These are phyloP conservation scores for Terana coerulea DNA, from an alignment of 768 basidiomycete species.

Conservation along the genomic window DNA sequence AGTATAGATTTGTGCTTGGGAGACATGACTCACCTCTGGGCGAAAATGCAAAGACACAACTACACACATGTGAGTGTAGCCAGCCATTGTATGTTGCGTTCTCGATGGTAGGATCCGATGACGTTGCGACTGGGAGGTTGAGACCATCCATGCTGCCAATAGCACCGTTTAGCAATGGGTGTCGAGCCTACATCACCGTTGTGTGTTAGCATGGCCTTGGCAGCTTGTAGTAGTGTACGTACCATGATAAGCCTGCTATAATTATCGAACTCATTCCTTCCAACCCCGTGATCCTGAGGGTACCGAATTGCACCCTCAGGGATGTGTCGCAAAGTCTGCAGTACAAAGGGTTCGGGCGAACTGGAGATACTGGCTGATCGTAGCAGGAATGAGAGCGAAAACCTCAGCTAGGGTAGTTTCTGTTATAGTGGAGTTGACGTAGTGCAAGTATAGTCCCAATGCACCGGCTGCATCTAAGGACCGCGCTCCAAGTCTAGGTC, in stretches of 20 bases:
- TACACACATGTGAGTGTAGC: slow-evolving; percentile 38
- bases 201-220: too few species aligned
- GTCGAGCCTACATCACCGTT: too few species aligned
- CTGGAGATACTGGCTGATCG: slow-evolving; percentile 31
- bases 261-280: background rate
- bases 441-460: slow-evolving; percentile 39
- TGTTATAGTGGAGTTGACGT: slow-evolving; percentile 37
- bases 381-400: slow-evolving; percentile 38
- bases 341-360: slow-evolving; percentile 30
- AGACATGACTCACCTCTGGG: too few species aligned
- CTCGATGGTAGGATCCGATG: slow-evolving; percentile 36
- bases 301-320: slow-evolving; percentile 26
- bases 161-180: background rate
- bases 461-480: slow-evolving; percentile 37
- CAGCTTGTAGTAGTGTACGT: too few species aligned
- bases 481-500: slow-evolving; percentile 21
- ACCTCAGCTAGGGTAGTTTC: slow-evolving; percentile 36
- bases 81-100: slow-evolving; percentile 47
- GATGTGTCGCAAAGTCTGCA: slow-evolving; percentile 25
- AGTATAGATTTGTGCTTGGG: too few species aligned
- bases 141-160: slow-evolving; percentile 7
- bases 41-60: slow-evolving; percentile 35
- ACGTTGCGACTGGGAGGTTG: slow-evolving; percentile 13
- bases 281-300: slow-evolving; percentile 13
- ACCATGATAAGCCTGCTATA: background rate